Percentiles rank a stretch among this genome's conserved stretches.
Conservation (phyloP, 148 eudicot genomes). For the Chenopodium quinoa region DNA sequence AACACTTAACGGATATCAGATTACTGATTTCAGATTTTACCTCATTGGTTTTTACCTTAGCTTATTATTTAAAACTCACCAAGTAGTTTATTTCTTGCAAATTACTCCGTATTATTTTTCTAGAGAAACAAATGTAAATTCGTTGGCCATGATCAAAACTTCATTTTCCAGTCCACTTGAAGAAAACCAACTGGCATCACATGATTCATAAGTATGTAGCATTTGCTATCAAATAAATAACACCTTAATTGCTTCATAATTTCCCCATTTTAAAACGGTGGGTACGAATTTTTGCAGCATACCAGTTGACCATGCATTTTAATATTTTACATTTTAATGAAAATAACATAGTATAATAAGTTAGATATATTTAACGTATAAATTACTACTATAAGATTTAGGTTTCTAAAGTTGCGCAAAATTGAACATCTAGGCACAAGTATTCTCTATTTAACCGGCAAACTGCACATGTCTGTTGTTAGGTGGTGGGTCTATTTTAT, state of each 20-base stretch:
- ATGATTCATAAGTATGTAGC: not conserved
- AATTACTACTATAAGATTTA: not conserved
- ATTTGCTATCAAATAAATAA: no score
- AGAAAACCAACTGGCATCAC: not conserved
- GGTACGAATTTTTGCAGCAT: not conserved
- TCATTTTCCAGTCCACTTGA: no score
- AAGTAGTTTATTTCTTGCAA: no score
- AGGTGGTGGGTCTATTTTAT: not conserved
- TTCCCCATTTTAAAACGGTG: not conserved
- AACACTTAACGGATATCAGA: no score
- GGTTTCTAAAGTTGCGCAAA: no score
- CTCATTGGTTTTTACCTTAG: no score
- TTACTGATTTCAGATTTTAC: no score
- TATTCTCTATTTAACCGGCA: no score
- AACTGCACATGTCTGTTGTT: not conserved
- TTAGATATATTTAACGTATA: not conserved
- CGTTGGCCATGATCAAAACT: not conserved
- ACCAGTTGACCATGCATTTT: not conserved
- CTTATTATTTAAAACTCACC: no score
- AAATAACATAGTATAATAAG: not conserved
- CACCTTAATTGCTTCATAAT: not conserved
- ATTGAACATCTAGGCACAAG: no score
- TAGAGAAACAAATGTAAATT: no score
- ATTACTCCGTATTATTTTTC: no score
- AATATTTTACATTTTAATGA: not conserved